Percentiles rank a stretch among this genome's conserved stretches.
Evolutionary conservation across 305 asterid genomes (phyloP).

Genomic region (Andrographis paniculata): DNA sequence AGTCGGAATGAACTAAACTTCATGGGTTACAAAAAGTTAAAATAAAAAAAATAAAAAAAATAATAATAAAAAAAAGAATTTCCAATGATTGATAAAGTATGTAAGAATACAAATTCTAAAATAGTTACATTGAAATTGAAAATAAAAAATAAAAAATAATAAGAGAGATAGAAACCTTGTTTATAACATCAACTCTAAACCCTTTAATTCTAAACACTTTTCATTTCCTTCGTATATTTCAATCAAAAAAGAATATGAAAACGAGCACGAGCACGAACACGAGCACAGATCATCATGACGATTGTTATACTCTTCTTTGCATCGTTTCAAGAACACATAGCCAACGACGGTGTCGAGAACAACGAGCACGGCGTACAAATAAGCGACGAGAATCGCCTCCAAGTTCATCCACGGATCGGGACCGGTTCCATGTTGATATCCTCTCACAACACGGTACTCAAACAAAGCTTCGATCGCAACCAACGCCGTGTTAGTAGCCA

Average conservation of each 20-base stretch:
- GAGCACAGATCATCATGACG: constrained; percentile 19
- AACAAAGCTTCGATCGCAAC: constrained; percentile 62
- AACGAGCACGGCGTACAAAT: constrained; percentile 45
- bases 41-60: too few species aligned
- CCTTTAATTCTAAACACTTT: constrained; percentile 6
- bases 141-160: too few species aligned
- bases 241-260: constrained; percentile 3
- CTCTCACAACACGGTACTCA: constrained; percentile 42
- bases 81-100: too few species aligned
- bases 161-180: too few species aligned
- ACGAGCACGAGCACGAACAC: too few species aligned
- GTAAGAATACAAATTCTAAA: too few species aligned
- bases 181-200: constrained; percentile 21
- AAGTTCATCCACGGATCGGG: constrained; percentile 22
- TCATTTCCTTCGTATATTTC: constrained; percentile 15
- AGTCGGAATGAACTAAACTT: too few species aligned
- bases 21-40: too few species aligned
- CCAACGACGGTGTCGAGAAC: constrained; percentile 58
- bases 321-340: constrained; percentile 34
- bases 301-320: constrained; percentile 16
- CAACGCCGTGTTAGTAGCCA: constrained; percentile 37
- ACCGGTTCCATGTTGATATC: constrained; percentile 14
- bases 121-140: too few species aligned
- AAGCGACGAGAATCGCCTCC: constrained; percentile 55
- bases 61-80: not conserved